Percentiles rank a stretch among this genome's conserved stretches.
Evolutionary conservation across 176 grass and related monocot species (phyloP).

Genomic region (Dendrocalamus sinicus): DNA sequence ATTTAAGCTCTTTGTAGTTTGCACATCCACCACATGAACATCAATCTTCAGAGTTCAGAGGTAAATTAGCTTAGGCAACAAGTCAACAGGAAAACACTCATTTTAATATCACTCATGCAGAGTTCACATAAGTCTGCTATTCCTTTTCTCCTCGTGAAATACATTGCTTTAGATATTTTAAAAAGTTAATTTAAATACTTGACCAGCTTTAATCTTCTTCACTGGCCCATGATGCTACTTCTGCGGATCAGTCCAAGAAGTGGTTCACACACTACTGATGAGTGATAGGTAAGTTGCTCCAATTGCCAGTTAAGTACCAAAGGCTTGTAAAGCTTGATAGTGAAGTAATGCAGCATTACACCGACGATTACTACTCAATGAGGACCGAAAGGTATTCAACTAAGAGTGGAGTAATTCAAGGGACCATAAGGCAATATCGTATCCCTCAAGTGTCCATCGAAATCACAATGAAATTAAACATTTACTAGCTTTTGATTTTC

Average conservation of each 20-base stretch:
- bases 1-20: neutral
- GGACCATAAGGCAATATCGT: neutral
- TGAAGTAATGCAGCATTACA: slow-evolving; percentile 34
- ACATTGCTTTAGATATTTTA: neutral
- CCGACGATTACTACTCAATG: slow-evolving; percentile 32
- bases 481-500: neutral
- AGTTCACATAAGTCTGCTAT: neutral
- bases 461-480: neutral
- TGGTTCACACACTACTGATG: slow-evolving; percentile 30
- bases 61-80: neutral
- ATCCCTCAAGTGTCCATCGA: neutral
- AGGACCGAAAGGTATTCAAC: slow-evolving; percentile 32
- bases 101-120: neutral
- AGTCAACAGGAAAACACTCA: neutral
- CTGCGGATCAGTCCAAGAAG: slow-evolving; percentile 21
- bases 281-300: slow-evolving; percentile 45
- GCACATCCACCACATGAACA: neutral
- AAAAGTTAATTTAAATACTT: slow-evolving; percentile 26
- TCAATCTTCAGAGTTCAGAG: neutral
- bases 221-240: neutral
- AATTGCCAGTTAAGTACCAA: slow-evolving; percentile 37
- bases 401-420: neutral
- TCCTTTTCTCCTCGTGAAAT: neutral
- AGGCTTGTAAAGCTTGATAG: slow-evolving; percentile 36
- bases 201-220: neutral